Conservation (phyloP, 2,329 filamentous ascomycete genomes). For the Salinomyces thailandicus region DNA sequence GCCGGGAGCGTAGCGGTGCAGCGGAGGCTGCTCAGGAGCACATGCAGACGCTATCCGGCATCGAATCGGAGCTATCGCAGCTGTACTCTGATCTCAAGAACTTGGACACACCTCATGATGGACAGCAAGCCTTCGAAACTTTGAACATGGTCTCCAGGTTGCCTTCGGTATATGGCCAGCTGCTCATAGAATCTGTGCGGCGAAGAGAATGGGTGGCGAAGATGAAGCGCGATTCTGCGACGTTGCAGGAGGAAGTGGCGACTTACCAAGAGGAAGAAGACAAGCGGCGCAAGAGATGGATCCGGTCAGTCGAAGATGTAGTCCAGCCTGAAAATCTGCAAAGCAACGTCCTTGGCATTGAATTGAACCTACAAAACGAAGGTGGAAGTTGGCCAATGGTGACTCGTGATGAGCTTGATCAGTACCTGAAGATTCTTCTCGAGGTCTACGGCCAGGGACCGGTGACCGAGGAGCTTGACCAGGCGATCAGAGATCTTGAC, state of each 20-base stretch:
- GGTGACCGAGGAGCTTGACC: constrained; percentile 60
- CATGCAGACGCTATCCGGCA: constrained; percentile 71
- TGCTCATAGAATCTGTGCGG: constrained; percentile 73
- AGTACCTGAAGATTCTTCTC: constrained; percentile 58
- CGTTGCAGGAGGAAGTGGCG: constrained; percentile 84
- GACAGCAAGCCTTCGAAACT: constrained; percentile 68
- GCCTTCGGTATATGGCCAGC: constrained; percentile 81
- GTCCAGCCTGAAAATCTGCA: constrained; percentile 58
- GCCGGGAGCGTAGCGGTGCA: constrained; percentile 56
- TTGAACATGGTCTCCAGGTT: constrained; percentile 71
- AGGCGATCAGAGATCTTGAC: constrained; percentile 68
- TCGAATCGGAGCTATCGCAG: constrained; percentile 64
- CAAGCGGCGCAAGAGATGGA: constrained; percentile 79
- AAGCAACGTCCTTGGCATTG: constrained; percentile 58
- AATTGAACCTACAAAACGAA: constrained; percentile 73
- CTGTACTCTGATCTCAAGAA: constrained; percentile 62
- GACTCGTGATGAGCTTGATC: constrained; percentile 63
- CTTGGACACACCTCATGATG: constrained; percentile 63
- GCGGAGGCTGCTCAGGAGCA: constrained; percentile 56
- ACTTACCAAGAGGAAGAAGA: constrained; percentile 86
- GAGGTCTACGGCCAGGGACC: constrained; percentile 54
- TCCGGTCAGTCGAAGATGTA: constrained; percentile 69
- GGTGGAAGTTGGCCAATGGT: constrained; percentile 73
- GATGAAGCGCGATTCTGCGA: constrained; percentile 75
- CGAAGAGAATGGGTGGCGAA: constrained; percentile 88